Conservation (phyloP, 1,139 yeast genomes). For the Pichia sp. region DNA sequence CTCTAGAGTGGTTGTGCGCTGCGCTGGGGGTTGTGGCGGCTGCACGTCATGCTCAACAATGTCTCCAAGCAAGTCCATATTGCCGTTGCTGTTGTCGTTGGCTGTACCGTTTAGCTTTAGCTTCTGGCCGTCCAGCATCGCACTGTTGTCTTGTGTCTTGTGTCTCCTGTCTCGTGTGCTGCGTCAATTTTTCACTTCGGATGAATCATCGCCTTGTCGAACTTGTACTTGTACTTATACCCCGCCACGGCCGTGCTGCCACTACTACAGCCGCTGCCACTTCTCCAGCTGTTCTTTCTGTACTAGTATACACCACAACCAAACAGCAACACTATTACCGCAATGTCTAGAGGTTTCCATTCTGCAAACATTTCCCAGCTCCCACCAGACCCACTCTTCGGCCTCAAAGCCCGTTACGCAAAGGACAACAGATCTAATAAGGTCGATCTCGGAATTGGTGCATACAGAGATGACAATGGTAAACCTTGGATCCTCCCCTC, state of each 20-base stretch:
- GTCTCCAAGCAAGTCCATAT: constrained; percentile 69
- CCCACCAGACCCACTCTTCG: constrained; percentile 79
- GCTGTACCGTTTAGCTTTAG: background rate
- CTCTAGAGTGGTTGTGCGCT: background rate
- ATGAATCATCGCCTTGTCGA: no score
- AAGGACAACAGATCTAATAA: constrained; percentile 56
- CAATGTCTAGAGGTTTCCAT: constrained; percentile 21
- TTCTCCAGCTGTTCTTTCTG: constrained; percentile 1
- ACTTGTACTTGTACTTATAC: no score
- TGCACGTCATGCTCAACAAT: constrained; percentile 56
- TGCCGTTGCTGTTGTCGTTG: background rate
- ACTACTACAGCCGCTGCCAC: no score
- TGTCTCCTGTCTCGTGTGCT: no score
- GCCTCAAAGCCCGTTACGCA: constrained; percentile 66
- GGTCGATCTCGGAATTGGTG: constrained; percentile 89
- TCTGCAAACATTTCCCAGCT: constrained; percentile 47
- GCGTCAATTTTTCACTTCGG: no score
- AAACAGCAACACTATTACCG: constrained; percentile 1
- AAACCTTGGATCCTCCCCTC: constrained; percentile 93
- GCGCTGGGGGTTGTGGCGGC: constrained; percentile 1
- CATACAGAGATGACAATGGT: constrained; percentile 88
- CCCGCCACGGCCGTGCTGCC: no score
- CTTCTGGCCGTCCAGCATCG: no score
- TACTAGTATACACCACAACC: background rate
- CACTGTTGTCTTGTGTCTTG: constrained; percentile 26